These are phyloP conservation scores for Paecilomyces dactylethromorphus DNA, from an alignment of 2,329 filamentous ascomycete species.

Conservation along the genomic window DNA sequence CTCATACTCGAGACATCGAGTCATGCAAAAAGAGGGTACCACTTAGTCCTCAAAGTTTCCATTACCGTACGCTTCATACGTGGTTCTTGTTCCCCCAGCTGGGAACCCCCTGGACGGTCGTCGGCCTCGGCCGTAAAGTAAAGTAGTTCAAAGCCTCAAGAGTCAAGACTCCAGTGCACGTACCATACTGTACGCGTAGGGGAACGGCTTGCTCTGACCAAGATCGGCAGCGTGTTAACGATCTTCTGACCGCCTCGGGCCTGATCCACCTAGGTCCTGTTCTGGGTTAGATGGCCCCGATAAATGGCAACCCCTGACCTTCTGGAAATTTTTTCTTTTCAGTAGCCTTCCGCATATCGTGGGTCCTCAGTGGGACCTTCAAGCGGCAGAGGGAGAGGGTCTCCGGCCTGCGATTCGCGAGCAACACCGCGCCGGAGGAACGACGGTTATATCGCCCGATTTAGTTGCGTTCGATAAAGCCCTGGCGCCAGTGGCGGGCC, in stretches of 20 bases:
- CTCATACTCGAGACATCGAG: not conserved
- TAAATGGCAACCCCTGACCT: conserved; percentile 14
- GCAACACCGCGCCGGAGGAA: not conserved
- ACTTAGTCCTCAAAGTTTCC: not conserved
- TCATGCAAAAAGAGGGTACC: not conserved
- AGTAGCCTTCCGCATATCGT: conserved; percentile 5
- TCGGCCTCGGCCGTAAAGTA: not conserved
- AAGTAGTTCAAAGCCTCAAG: not conserved
- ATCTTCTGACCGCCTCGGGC: conserved; percentile 1
- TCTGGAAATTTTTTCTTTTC: conserved; percentile 13
- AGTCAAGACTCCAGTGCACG: not conserved
- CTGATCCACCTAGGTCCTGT: conserved; percentile 2
- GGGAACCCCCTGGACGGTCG: not conserved
- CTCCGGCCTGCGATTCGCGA: conserved; percentile 1
- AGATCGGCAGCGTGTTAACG: not conserved
- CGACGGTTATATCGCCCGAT: not conserved
- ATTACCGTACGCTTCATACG: not conserved
- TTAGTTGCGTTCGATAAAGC: not conserved
- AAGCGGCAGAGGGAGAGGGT: conserved; percentile 5
- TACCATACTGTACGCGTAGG: not conserved
- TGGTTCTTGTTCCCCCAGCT: not conserved
- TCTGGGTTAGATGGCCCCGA: conserved; percentile 1
- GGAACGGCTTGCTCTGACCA: not conserved
- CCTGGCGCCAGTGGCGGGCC: not conserved
- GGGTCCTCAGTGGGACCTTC: conserved; percentile 12